Percentiles rank a stretch among this genome's conserved stretches.
phyloP scores from a whole-genome alignment of 345 rosid species.

The Geranium rotundifolium region DNA sequence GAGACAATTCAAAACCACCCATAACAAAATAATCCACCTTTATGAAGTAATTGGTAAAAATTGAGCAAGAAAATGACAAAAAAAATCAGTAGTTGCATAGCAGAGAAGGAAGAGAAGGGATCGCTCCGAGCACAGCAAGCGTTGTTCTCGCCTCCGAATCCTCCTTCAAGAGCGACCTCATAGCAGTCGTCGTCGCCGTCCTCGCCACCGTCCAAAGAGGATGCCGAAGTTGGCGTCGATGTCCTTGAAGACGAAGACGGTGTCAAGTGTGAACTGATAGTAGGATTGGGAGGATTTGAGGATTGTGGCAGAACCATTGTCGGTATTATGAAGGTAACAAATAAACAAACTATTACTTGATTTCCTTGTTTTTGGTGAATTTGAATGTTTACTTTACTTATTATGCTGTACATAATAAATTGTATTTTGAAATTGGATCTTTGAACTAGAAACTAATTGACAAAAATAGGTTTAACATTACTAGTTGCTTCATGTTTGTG shows the following conservation, averaged over 20 bases:
- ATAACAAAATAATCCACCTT: no score
- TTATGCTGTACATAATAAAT: no score
- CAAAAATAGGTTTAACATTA: no score
- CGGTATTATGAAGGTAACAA: constrained; percentile 70
- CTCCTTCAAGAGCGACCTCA: constrained; percentile 68
- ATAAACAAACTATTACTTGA: no score
- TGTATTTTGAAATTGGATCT: no score
- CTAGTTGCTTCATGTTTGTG: no score
- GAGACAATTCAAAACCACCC: no score
- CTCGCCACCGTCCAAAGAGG: constrained; percentile 46
- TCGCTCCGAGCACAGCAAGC: constrained; percentile 82
- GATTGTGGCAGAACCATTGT: constrained; percentile 72
- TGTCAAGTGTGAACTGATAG: constrained; percentile 88
- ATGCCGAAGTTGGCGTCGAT: constrained; percentile 82
- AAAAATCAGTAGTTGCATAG: not conserved
- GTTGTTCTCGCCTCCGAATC: constrained; percentile 59
- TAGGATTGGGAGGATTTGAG: constrained; percentile 69
- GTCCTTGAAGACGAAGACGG: constrained; percentile 90
- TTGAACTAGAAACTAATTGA: no score
- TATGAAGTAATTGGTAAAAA: no score
- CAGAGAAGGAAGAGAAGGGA: constrained; percentile 26
- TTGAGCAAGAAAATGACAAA: not conserved
- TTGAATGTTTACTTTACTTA: not conserved
- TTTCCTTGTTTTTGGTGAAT: not conserved
- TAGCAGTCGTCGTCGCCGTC: constrained; percentile 15